phyloP scores from a whole-genome alignment of 2,329 filamentous ascomycete species.

The Pyrenochaeta sp. region DNA sequence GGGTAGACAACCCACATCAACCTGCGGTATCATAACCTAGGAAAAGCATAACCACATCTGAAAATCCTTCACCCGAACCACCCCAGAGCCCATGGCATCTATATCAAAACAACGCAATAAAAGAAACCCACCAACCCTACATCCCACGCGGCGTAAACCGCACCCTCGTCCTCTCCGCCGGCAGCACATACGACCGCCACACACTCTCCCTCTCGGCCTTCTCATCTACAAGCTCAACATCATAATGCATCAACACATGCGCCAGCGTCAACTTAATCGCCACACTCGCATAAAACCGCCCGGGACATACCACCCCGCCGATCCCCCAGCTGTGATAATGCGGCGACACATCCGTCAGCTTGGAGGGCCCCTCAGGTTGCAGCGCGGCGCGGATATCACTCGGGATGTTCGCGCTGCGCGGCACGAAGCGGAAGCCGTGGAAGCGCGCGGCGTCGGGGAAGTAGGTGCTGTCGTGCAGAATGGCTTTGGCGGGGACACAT shows the following conservation, averaged over 20 bases:
- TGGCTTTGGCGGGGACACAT: constrained; percentile 11
- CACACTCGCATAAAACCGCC: constrained; percentile 12
- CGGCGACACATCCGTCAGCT: constrained; percentile 3
- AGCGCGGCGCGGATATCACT: background rate
- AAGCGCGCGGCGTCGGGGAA: constrained; percentile 15
- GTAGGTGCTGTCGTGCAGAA: constrained; percentile 11
- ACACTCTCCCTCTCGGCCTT: background rate
- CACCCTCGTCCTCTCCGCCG: background rate
- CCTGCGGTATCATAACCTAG: background rate
- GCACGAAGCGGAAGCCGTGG: constrained; percentile 11
- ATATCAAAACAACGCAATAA: background rate
- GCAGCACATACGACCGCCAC: background rate
- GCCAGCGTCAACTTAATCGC: constrained; percentile 13
- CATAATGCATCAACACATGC: constrained; percentile 10
- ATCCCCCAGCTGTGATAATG: constrained; percentile 16
- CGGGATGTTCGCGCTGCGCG: background rate
- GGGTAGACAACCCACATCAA: too few relatives aligned
- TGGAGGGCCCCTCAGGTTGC: constrained; percentile 2
- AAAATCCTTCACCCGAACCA: too few relatives aligned
- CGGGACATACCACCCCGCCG: constrained; percentile 9
- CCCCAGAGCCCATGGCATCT: too few relatives aligned
- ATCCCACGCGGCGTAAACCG: background rate
- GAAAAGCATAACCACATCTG: too few relatives aligned
- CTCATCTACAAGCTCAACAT: constrained; percentile 2
- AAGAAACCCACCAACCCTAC: background rate